These are phyloP conservation scores for Plectosphaerella plurivora DNA, from an alignment of 2,329 filamentous ascomycete genomes.

Conservation along the genomic window DNA sequence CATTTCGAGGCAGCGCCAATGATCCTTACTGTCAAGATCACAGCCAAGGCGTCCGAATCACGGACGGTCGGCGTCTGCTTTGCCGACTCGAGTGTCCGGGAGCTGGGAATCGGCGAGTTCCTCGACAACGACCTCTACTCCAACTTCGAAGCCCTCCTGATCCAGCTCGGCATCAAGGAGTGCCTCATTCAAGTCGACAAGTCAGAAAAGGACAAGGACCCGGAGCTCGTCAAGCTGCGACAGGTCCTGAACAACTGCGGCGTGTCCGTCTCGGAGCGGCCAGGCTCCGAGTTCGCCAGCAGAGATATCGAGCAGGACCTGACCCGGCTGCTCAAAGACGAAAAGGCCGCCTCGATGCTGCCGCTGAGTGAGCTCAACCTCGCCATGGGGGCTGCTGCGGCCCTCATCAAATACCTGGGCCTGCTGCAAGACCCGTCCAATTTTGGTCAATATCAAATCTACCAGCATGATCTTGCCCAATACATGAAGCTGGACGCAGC, in stretches of 20 bases:
- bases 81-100: conserved; percentile 91
- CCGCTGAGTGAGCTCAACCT: conserved; percentile 91
- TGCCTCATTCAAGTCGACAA: conserved; percentile 81
- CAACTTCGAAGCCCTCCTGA: conserved; percentile 93
- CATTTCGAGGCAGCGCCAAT: conserved; percentile 88
- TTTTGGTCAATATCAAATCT: conserved; percentile 94
- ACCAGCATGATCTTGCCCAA: conserved; percentile 93
- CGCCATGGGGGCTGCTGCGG: conserved; percentile 91
- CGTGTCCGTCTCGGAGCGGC: conserved; percentile 80
- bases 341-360: conserved; percentile 69
- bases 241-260: conserved; percentile 91
- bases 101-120: conserved; percentile 95
- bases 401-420: conserved; percentile 89
- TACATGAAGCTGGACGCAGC: conserved; percentile 98
- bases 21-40: conserved; percentile 91
- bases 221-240: conserved; percentile 80
- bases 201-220: conserved; percentile 78
- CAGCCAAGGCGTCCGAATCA: conserved; percentile 79
- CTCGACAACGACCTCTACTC: conserved; percentile 98
- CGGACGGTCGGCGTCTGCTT: conserved; percentile 93
- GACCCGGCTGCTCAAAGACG: conserved; percentile 80
- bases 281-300: conserved; percentile 71
- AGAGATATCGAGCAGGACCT: conserved; percentile 97
- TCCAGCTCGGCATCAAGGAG: conserved; percentile 93
- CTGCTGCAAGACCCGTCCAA: conserved; percentile 89